Evolutionary conservation across 495 filamentous ascomycete genomes (phyloP).

Genomic region (Pyronema omphalodes): DNA sequence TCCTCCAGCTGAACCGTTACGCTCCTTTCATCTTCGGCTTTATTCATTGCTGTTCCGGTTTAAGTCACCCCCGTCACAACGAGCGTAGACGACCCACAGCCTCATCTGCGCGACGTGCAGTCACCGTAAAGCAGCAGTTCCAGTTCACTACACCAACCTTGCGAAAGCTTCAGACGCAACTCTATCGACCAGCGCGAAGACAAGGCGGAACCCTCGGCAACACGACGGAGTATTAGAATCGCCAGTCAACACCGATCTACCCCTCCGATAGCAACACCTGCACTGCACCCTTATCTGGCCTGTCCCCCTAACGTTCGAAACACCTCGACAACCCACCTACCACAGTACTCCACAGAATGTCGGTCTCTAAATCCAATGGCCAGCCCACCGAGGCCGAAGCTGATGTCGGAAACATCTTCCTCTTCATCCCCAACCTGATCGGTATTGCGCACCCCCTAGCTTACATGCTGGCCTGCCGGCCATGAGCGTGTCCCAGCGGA

Average conservation of each 20-base stretch:
- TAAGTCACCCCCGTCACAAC: neutral
- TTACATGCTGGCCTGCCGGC: neutral
- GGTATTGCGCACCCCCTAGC: constrained; percentile 35
- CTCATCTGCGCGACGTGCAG: neutral
- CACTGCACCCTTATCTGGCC: neutral
- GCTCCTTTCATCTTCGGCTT: neutral
- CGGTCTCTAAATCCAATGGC: neutral
- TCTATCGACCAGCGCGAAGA: neutral
- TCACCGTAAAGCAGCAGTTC: neutral
- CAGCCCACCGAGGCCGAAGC: neutral
- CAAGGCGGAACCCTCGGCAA: neutral
- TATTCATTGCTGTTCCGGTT: neutral
- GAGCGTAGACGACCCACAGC: neutral
- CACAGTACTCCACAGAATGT: neutral
- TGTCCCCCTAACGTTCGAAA: neutral
- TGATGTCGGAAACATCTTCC: constrained; percentile 63
- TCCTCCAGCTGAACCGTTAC: neutral
- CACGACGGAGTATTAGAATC: neutral
- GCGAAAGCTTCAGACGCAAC: neutral
- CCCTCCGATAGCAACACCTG: neutral
- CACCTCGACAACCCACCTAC: neutral
- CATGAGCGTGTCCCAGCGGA: neutral
- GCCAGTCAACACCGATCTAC: neutral
- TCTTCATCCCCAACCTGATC: constrained; percentile 90
- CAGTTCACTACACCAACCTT: neutral